Evolutionary conservation across 2,329 filamentous ascomycete genomes (phyloP).

Genomic region (Ustilaginoidea virens): DNA sequence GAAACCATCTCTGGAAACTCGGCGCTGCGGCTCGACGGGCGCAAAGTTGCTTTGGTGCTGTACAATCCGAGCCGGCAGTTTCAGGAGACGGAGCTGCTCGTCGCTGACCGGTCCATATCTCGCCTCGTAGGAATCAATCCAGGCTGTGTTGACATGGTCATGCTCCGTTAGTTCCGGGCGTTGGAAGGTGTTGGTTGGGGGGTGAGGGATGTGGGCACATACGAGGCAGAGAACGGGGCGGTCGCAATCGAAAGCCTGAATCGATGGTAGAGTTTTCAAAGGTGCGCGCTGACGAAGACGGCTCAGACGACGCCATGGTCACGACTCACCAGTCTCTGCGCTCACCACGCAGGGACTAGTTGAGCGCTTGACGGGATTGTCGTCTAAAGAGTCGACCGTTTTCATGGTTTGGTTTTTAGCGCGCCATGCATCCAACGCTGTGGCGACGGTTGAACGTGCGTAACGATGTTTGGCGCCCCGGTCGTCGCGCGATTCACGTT

Average conservation of each 20-base stretch:
- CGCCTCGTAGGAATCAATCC: conserved; percentile 33
- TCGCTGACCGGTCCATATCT: conserved; percentile 21
- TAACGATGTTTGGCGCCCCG: no score
- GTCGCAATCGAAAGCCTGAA: conserved; percentile 9
- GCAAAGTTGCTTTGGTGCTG: conserved; percentile 26
- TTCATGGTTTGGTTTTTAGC: no score
- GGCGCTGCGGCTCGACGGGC: conserved; percentile 22
- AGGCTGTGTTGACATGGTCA: conserved; percentile 29
- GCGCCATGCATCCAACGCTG: no score
- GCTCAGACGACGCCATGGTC: conserved; percentile 1
- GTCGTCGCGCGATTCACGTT: no score
- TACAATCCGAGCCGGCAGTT: conserved; percentile 21
- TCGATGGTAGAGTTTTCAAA: conserved; percentile 5
- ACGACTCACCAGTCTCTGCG: no score
- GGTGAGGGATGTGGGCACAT: no score
- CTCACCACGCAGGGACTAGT: no score
- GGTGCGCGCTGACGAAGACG: conserved; percentile 4
- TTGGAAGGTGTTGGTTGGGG: conserved; percentile 12
- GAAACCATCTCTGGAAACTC: conserved; percentile 33
- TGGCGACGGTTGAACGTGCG: no score
- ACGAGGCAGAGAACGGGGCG: conserved; percentile 17
- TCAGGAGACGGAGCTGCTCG: conserved; percentile 23
- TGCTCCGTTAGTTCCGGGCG: not conserved
- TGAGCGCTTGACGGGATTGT: no score
- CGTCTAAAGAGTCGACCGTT: no score